phyloP scores from a whole-genome alignment of 768 basidiomycete genomes.

The Tubosaeta sp. region DNA sequence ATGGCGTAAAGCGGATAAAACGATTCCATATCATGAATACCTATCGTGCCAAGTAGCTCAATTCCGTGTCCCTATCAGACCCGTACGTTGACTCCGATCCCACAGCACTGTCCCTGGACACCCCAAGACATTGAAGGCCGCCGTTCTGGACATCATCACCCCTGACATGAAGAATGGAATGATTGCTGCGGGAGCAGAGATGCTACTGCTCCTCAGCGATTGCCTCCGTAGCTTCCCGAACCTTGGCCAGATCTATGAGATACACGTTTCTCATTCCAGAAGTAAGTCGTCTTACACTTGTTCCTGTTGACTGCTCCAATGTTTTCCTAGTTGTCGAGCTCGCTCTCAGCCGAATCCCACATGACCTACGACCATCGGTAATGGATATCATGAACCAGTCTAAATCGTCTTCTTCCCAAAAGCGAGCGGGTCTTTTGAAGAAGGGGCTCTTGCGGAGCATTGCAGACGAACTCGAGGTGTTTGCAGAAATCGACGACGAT shows the following conservation, averaged over 20 bases:
- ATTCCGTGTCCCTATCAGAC: background rate
- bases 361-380: conserved; percentile 50
- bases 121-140: conserved; percentile 67
- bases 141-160: conserved; percentile 81
- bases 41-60: conserved; percentile 58
- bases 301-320: background rate
- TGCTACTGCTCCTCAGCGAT: conserved; percentile 63
- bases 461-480: conserved; percentile 69
- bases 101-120: conserved; percentile 64
- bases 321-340: conserved; percentile 57
- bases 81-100: conserved; percentile 2
- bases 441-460: conserved; percentile 63
- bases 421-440: conserved; percentile 63
- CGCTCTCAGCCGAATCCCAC: conserved; percentile 57
- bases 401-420: conserved; percentile 64
- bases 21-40: conserved; percentile 76
- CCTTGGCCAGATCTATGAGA: conserved; percentile 62
- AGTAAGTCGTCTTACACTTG: conserved; percentile 40
- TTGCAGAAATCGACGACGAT: conserved; percentile 63
- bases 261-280: conserved; percentile 73
- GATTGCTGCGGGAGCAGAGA: conserved; percentile 68
- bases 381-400: conserved; percentile 62
- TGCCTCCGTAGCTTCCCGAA: conserved; percentile 71
- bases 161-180: conserved; percentile 62
- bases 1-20: conserved; percentile 66